Evolutionary conservation across 2,329 filamentous ascomycete genomes (phyloP).

Genomic region (Phaeosphaeria sp.): DNA sequence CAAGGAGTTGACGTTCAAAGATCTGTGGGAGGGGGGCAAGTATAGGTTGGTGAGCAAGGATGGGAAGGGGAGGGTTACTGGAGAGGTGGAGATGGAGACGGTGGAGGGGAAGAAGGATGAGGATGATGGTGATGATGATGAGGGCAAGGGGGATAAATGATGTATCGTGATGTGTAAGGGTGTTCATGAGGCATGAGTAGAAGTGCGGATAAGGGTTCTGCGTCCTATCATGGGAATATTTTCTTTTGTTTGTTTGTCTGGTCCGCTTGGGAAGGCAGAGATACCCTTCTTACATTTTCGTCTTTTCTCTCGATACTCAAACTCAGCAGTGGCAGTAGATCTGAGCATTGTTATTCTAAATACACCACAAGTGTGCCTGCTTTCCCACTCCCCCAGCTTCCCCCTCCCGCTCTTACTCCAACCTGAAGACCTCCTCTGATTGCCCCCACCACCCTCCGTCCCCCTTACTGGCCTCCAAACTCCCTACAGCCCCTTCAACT

Average conservation of each 20-base stretch:
- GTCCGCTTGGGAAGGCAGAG: too few species aligned
- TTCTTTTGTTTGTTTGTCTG: too few species aligned
- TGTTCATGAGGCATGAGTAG: neutral
- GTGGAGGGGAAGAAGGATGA: conserved; percentile 37
- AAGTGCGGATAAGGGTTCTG: too few species aligned
- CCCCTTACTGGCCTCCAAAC: conserved; percentile 22
- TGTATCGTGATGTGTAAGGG: neutral
- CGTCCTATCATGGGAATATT: too few species aligned
- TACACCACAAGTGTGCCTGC: too few species aligned
- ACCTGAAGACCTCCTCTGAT: conserved; percentile 73
- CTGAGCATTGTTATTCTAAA: too few species aligned
- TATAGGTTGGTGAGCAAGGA: conserved; percentile 59
- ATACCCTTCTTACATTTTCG: too few species aligned
- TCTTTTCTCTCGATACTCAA: too few species aligned
- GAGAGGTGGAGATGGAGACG: conserved; percentile 41
- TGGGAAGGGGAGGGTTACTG: conserved; percentile 35
- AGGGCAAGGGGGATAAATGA: neutral
- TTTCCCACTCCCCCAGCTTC: too few species aligned
- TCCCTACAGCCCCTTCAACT: conserved; percentile 55
- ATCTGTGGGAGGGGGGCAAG: conserved; percentile 83
- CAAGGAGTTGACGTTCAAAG: conserved; percentile 94
- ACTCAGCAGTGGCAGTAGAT: too few species aligned
- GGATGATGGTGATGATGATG: conserved; percentile 23
- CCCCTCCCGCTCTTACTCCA: too few species aligned
- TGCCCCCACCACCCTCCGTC: conserved; percentile 69